Evolutionary conservation across 192 early-diverging fungal species (phyloP).

Genomic region (Podila horticola): DNA sequence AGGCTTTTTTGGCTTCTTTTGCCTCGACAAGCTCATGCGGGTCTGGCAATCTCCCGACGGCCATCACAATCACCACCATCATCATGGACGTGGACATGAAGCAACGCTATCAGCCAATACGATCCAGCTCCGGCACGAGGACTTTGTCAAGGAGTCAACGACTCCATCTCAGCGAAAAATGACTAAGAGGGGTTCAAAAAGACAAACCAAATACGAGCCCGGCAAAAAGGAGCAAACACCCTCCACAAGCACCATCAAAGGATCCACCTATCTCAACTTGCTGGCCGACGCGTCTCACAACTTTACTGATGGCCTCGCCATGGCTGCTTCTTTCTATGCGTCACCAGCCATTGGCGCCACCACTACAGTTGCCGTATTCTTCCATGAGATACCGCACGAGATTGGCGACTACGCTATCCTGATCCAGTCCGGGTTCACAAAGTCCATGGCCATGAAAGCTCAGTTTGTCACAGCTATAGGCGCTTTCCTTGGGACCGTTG

Average conservation of each 20-base stretch:
- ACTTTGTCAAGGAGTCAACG: slow-evolving; percentile 48
- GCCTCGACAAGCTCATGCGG: slow-evolving; percentile 87
- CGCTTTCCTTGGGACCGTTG: slow-evolving; percentile 81
- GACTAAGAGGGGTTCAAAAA: background rate
- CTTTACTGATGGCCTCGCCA: slow-evolving; percentile 87
- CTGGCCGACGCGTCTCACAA: slow-evolving; percentile 87
- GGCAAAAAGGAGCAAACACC: slow-evolving; percentile 26
- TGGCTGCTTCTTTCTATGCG: slow-evolving; percentile 85
- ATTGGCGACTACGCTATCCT: slow-evolving; percentile 91
- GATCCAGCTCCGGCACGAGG: background rate
- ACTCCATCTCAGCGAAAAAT: no score
- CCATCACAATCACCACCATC: slow-evolving; percentile 42
- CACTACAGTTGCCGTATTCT: slow-evolving; percentile 85
- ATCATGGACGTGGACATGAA: slow-evolving; percentile 32
- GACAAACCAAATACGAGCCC: background rate
- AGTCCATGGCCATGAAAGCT: slow-evolving; percentile 75
- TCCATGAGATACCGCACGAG: slow-evolving; percentile 92
- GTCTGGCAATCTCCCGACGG: slow-evolving; percentile 49
- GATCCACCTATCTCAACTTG: slow-evolving; percentile 81
- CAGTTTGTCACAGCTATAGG: slow-evolving; percentile 87
- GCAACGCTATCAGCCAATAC: slow-evolving; percentile 20
- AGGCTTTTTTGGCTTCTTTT: slow-evolving; percentile 80
- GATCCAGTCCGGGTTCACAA: slow-evolving; percentile 82
- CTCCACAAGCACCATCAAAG: slow-evolving; percentile 59
- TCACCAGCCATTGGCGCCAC: slow-evolving; percentile 84